phyloP scores from a whole-genome alignment of 495 filamentous ascomycete species.

The Daldinia bambusicola region DNA sequence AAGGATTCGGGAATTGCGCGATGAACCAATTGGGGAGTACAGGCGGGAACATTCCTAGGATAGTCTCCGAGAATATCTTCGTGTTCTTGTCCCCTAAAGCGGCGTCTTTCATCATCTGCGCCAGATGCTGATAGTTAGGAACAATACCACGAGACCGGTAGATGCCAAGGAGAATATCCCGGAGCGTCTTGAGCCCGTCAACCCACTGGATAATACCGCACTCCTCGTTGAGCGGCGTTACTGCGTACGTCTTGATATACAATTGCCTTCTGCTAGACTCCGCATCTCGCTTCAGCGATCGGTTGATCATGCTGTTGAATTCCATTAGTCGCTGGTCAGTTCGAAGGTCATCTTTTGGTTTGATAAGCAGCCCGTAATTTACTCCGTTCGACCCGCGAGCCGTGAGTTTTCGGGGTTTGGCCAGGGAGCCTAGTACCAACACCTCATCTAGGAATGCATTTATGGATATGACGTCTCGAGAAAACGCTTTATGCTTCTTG shows the following conservation, averaged over 20 bases:
- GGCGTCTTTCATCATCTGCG: conserved; percentile 60
- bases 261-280: conserved; percentile 82
- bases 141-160: conserved; percentile 76
- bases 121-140: conserved; percentile 61
- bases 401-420: conserved; percentile 89
- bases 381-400: conserved; percentile 89
- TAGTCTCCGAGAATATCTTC: conserved; percentile 73
- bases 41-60: conserved; percentile 75
- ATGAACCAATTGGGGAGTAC: conserved; percentile 95
- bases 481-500: conserved; percentile 83
- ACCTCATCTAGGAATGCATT: conserved; percentile 82
- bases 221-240: conserved; percentile 96
- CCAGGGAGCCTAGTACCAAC: conserved; percentile 87
- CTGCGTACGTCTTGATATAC: conserved; percentile 96
- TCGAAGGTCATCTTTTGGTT: conserved; percentile 96
- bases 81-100: conserved; percentile 57
- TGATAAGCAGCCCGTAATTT: conserved; percentile 89
- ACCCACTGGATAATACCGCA: conserved; percentile 99
- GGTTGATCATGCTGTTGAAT: conserved; percentile 97
- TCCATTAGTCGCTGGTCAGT: conserved; percentile 99
- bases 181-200: conserved; percentile 91
- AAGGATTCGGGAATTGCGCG: conserved; percentile 91
- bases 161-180: conserved; percentile 84
- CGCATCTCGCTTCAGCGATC: conserved; percentile 87
- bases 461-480: conserved; percentile 66